Evolutionary conservation across 1,284 basidiomycete genomes (phyloP).

Genomic region (Puccinia coronata): DNA sequence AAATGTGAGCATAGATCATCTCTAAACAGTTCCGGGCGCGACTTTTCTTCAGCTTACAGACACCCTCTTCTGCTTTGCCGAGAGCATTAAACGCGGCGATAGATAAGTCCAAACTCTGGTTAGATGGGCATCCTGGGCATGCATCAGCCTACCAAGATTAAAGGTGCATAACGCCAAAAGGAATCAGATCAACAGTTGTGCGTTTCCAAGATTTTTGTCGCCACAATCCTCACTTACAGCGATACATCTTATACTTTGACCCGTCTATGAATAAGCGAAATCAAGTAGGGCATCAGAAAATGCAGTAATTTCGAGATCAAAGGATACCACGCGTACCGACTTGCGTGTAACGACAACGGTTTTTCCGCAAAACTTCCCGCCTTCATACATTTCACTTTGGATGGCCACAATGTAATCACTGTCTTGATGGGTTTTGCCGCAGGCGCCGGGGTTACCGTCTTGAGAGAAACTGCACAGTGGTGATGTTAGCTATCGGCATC

Average conservation of each 20-base stretch:
- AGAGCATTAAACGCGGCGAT: slow-evolving; percentile 24
- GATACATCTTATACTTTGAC: slow-evolving; percentile 10
- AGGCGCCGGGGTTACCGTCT: slow-evolving; percentile 34
- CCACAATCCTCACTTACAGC: slow-evolving; percentile 13
- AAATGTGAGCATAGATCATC: not conserved
- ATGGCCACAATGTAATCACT: slow-evolving; percentile 40
- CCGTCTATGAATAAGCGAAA: slow-evolving; percentile 16
- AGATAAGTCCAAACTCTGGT: slow-evolving; percentile 36
- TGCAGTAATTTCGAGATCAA: not conserved
- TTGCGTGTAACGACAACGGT: slow-evolving; percentile 17
- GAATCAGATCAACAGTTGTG: not conserved
- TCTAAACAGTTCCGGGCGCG: not conserved
- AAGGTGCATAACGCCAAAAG: not conserved
- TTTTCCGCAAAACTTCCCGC: slow-evolving; percentile 38
- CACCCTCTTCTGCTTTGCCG: slow-evolving; percentile 9
- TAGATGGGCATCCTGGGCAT: slow-evolving; percentile 30
- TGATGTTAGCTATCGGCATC: not conserved
- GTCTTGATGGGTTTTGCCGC: slow-evolving; percentile 26
- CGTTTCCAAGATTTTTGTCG: not conserved
- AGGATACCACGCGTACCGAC: not conserved
- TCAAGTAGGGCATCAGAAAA: not conserved
- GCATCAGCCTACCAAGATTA: slow-evolving; percentile 32
- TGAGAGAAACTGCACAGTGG: slow-evolving; percentile 24
- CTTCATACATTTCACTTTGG: slow-evolving; percentile 12
- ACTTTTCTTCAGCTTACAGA: slow-evolving; percentile 1